A percentile compares a stretch with the other conserved stretches of the same genome.
These are phyloP conservation scores for Colletotrichum gigasporum DNA, from an alignment of 2,329 filamentous ascomycete species.

Conservation along the genomic window DNA sequence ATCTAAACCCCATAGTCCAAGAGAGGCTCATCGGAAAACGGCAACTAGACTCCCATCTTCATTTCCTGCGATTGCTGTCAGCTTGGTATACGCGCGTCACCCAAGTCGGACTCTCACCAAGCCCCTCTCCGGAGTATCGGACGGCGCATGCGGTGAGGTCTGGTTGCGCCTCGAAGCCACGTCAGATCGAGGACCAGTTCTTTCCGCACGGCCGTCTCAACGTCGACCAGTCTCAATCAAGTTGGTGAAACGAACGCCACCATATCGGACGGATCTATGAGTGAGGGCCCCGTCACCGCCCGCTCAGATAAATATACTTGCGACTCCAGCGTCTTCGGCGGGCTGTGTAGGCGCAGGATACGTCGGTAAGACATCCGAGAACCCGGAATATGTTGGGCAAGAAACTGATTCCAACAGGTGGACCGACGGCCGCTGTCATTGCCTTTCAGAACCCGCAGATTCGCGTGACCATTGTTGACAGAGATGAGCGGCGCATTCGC, in stretches of 20 bases:
- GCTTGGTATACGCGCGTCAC: slow-evolving; percentile 4
- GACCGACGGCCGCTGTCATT: slow-evolving; percentile 78
- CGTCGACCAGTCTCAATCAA: neutral
- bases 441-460: slow-evolving; percentile 78
- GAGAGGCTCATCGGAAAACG: too few relatives aligned
- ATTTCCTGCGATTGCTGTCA: neutral
- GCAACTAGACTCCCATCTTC: neutral
- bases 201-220: slow-evolving; percentile 13
- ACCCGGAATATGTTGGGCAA: too few relatives aligned
- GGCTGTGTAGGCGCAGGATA: slow-evolving; percentile 81
- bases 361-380: slow-evolving; percentile 65
- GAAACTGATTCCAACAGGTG: slow-evolving; percentile 57
- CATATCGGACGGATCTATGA: slow-evolving; percentile 32
- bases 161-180: neutral
- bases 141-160: neutral
- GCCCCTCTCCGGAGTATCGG: neutral
- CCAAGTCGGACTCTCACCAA: neutral
- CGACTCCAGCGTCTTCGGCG: too few relatives aligned
- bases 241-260: slow-evolving; percentile 27
- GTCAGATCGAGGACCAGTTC: neutral
- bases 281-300: neutral
- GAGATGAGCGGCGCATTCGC: slow-evolving; percentile 70
- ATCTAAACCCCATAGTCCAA: too few relatives aligned
- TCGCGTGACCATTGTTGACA: slow-evolving; percentile 78
- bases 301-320: neutral